A percentile compares a stretch with the other conserved stretches of the same genome.
Evolutionary conservation across 2,329 filamentous ascomycete genomes (phyloP).

Genomic region (Penicillium digitatum): DNA sequence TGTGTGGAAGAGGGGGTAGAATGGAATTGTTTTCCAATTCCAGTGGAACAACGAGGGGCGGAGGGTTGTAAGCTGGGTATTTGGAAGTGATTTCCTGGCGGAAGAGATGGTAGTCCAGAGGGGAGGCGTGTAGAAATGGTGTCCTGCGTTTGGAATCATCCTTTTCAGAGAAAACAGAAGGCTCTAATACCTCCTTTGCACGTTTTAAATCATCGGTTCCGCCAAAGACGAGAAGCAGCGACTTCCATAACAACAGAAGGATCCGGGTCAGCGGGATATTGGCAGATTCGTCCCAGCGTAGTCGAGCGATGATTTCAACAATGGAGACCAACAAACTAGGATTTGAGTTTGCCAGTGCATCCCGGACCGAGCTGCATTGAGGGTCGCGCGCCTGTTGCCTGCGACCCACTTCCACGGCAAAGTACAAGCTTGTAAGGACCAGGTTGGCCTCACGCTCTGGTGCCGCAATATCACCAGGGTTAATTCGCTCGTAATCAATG

Average conservation of each 20-base stretch:
- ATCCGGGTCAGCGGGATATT: conserved; percentile 62
- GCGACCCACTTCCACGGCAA: conserved; percentile 42
- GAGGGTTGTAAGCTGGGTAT: conserved; percentile 93
- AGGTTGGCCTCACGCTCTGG: conserved; percentile 42
- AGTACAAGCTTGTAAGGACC: conserved; percentile 43
- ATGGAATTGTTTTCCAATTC: conserved; percentile 90
- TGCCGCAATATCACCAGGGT: conserved; percentile 34
- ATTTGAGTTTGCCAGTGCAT: conserved; percentile 52
- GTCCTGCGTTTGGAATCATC: conserved; percentile 55
- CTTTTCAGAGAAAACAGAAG: conserved; percentile 48
- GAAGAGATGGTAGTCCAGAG: conserved; percentile 92
- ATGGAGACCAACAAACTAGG: conserved; percentile 70
- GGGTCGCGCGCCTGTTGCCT: conserved; percentile 31
- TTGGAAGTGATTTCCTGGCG: conserved; percentile 96
- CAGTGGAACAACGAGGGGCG: conserved; percentile 73
- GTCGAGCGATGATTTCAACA: conserved; percentile 62
- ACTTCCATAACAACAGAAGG: conserved; percentile 87
- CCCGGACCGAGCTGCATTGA: conserved; percentile 24
- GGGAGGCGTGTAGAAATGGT: conserved; percentile 84
- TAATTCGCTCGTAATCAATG: conserved; percentile 31
- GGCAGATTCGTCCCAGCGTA: conserved; percentile 64
- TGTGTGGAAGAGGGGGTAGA: conserved; percentile 75
- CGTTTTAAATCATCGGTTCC: conserved; percentile 68
- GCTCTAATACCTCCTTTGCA: conserved; percentile 66
- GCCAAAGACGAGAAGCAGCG: conserved; percentile 79